Evolutionary conservation across 257 asterid genomes (phyloP).

Genomic region (Eustoma russellianum): DNA sequence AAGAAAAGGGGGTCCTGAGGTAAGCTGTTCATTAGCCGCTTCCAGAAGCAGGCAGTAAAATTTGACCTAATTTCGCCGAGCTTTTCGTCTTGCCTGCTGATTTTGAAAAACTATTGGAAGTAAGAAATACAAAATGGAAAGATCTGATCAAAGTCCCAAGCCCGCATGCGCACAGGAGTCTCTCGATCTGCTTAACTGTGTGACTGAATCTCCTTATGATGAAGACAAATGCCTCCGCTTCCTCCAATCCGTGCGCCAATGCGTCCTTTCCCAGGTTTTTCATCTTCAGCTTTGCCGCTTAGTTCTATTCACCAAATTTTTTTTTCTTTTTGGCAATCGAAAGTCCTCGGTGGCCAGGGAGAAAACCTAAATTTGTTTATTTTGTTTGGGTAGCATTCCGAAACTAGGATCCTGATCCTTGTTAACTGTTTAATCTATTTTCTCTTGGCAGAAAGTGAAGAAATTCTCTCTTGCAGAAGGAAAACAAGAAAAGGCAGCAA

Average conservation of each 20-base stretch:
- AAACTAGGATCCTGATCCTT: too few relatives aligned
- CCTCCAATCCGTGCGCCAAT: constrained; percentile 58
- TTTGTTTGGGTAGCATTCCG: too few relatives aligned
- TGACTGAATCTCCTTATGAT: constrained; percentile 54
- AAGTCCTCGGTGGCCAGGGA: too few relatives aligned
- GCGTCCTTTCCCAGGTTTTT: too few relatives aligned
- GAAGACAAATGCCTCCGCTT: constrained; percentile 53
- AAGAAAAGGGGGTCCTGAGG: too few relatives aligned
- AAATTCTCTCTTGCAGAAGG: constrained; percentile 22
- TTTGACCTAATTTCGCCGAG: neutral
- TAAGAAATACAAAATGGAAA: constrained; percentile 2
- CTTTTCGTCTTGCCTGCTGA: too few relatives aligned
- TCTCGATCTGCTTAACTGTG: constrained; percentile 72
- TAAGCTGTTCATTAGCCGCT: too few relatives aligned
- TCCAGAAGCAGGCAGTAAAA: too few relatives aligned
- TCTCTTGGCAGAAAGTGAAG: constrained; percentile 24
- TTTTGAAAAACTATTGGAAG: neutral
- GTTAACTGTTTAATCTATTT: too few relatives aligned
- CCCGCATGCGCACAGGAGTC: constrained; percentile 66
- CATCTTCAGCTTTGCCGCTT: neutral
- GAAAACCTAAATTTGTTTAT: too few relatives aligned
- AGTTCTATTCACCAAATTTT: neutral
- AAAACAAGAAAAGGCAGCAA: constrained; percentile 5
- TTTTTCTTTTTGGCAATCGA: neutral
- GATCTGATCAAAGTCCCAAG: constrained; percentile 23